Conservation (phyloP, 2,329 filamentous ascomycete genomes). For the Malbranchea cinnamomea region DNA sequence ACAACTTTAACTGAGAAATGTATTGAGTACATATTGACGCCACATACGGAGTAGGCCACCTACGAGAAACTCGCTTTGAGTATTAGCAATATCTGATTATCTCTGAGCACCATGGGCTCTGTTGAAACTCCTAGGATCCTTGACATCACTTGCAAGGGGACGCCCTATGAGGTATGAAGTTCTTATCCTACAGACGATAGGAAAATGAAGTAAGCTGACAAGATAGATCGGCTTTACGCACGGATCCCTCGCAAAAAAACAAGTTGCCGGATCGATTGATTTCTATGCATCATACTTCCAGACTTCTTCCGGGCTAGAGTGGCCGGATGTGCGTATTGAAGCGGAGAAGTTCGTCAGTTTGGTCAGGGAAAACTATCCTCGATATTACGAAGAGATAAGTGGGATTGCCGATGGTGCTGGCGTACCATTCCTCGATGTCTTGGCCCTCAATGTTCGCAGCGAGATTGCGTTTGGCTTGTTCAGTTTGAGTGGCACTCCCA, state of each 20-base stretch:
- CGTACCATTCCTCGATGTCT: conserved; percentile 34
- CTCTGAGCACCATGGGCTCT: too few species aligned
- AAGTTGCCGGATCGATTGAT: conserved; percentile 16
- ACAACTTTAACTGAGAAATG: too few species aligned
- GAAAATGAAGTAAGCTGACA: neutral
- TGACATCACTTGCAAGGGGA: conserved; percentile 15
- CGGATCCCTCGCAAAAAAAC: conserved; percentile 14
- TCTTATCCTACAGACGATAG: neutral
- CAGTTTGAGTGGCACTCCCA: too few species aligned
- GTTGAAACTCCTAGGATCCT: too few species aligned
- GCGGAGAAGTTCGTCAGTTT: conserved; percentile 32
- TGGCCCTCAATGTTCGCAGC: conserved; percentile 45
- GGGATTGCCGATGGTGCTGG: conserved; percentile 41
- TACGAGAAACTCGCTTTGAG: too few species aligned
- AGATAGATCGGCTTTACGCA: conserved; percentile 17
- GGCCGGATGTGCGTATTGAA: conserved; percentile 33
- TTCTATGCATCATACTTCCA: conserved; percentile 17
- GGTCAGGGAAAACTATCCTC: too few species aligned
- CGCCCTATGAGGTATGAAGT: conserved; percentile 14
- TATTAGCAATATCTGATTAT: too few species aligned
- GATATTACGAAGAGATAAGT: conserved; percentile 6
- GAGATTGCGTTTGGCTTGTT: conserved; percentile 45
- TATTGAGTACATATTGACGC: too few species aligned
- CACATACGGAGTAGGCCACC: too few species aligned
- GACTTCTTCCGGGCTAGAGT: conserved; percentile 23